Conservation (phyloP, 2,329 filamentous ascomycete genomes). For the Aspergillus aculeatinus region DNA sequence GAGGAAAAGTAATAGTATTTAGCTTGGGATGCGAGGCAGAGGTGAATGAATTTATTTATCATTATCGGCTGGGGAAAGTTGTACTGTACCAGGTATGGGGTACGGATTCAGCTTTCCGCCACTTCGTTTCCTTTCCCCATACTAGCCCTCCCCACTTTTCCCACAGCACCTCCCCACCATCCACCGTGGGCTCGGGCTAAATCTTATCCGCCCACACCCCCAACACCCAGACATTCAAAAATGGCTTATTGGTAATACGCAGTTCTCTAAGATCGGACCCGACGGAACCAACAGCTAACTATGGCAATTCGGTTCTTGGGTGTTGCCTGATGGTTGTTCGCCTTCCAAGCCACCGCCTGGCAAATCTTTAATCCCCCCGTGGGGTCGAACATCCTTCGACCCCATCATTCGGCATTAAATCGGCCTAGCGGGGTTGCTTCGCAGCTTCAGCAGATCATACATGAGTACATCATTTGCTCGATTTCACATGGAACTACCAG, state of each 20-base stretch:
- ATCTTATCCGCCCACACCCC: neutral
- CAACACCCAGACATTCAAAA: neutral
- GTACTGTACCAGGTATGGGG: neutral
- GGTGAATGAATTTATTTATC: neutral
- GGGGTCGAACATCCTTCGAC: neutral
- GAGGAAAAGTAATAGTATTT: neutral
- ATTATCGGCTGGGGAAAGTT: neutral
- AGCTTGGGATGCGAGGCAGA: neutral
- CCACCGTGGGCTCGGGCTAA: neutral
- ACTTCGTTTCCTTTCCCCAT: neutral
- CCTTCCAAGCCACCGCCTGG: neutral
- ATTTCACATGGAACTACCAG: too few relatives aligned
- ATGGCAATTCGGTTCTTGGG: neutral
- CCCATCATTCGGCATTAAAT: neutral
- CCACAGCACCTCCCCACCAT: neutral
- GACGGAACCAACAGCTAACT: neutral
- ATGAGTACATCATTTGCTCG: too few relatives aligned
- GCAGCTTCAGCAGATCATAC: neutral
- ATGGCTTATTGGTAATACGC: neutral
- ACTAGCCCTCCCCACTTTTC: neutral
- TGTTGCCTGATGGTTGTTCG: neutral
- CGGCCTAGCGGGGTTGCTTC: neutral
- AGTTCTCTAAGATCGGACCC: neutral
- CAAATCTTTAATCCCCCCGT: neutral
- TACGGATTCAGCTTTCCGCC: neutral